These are phyloP conservation scores for Gynandropsis gynandra DNA, from an alignment of 345 rosid species.

Conservation along the genomic window DNA sequence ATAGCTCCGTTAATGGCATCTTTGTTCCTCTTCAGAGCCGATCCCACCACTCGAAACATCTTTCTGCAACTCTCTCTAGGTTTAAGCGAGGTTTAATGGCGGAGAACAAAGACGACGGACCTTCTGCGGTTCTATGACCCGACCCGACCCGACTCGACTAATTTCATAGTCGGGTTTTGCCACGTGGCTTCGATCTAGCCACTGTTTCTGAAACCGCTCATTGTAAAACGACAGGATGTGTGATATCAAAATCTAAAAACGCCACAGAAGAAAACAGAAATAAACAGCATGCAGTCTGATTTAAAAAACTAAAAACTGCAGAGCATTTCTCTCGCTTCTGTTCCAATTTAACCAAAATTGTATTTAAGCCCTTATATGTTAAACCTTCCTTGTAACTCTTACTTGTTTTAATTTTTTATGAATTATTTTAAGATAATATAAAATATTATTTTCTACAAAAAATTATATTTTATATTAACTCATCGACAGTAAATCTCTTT, in stretches of 20 bases:
- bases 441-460: too few relatives aligned
- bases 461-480: too few relatives aligned
- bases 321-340: too few relatives aligned
- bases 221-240: neutral
- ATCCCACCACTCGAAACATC: constrained; percentile 45
- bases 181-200: constrained; percentile 22
- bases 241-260: neutral
- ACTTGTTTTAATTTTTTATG: too few relatives aligned
- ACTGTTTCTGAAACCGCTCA: constrained; percentile 3
- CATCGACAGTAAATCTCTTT: too few relatives aligned
- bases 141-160: constrained; percentile 11
- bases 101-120: neutral
- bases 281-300: too few relatives aligned
- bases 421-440: too few relatives aligned
- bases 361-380: too few relatives aligned
- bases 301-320: too few relatives aligned
- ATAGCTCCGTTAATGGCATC: constrained; percentile 24
- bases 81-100: constrained; percentile 29
- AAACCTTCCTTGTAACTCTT: too few relatives aligned
- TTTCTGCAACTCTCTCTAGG: constrained; percentile 16
- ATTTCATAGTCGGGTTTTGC: constrained; percentile 18
- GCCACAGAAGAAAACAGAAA: too few relatives aligned
- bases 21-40: constrained; percentile 49
- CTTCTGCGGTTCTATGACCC: constrained; percentile 3
- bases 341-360: too few relatives aligned